These are phyloP conservation scores for Sphagnum magellanicum DNA, from an alignment of 228 moss, liverwort and hornwort species.

Conservation along the genomic window DNA sequence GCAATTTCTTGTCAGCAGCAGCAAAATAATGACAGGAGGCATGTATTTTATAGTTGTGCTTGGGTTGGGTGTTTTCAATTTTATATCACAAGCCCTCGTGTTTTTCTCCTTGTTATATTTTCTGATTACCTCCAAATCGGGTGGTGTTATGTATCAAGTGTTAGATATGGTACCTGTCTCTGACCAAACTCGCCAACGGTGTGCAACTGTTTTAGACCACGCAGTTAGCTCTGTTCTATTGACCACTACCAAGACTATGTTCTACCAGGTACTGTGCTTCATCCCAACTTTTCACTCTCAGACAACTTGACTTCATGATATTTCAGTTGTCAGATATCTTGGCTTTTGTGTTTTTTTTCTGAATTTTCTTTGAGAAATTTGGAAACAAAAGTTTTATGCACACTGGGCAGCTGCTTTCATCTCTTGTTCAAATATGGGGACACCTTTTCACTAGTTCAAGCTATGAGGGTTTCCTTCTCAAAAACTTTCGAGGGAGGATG, in stretches of 20 bases:
- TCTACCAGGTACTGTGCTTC: conserved; percentile 50
- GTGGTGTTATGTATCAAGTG: conserved; percentile 84
- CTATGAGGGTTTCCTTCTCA: too few species aligned
- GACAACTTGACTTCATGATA: too few species aligned
- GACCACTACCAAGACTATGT: conserved; percentile 68
- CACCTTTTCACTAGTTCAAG: too few species aligned
- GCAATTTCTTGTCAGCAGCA: conserved; percentile 63
- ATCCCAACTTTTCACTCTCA: too few species aligned
- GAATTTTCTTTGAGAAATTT: too few species aligned
- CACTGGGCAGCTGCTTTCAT: conserved; percentile 32
- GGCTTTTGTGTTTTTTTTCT: too few species aligned
- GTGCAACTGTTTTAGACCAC: conserved; percentile 82
- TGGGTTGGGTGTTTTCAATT: conserved; percentile 58
- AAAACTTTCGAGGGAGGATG: too few species aligned
- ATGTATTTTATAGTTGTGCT: conserved; percentile 55
- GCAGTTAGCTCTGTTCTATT: conserved; percentile 85
- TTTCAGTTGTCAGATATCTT: too few species aligned
- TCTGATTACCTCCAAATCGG: conserved; percentile 67
- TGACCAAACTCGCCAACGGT: conserved; percentile 58
- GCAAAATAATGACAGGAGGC: conserved; percentile 62
- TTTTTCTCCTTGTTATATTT: conserved; percentile 88
- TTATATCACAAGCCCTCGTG: conserved; percentile 62
- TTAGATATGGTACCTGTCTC: conserved; percentile 86
- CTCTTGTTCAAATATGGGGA: conserved; percentile 13
- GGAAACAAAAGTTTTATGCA: neutral